Percentiles rank a stretch among this genome's conserved stretches.
Evolutionary conservation across 176 grass and related monocot species (phyloP).

Genomic region (Urochloa ruziziensis): DNA sequence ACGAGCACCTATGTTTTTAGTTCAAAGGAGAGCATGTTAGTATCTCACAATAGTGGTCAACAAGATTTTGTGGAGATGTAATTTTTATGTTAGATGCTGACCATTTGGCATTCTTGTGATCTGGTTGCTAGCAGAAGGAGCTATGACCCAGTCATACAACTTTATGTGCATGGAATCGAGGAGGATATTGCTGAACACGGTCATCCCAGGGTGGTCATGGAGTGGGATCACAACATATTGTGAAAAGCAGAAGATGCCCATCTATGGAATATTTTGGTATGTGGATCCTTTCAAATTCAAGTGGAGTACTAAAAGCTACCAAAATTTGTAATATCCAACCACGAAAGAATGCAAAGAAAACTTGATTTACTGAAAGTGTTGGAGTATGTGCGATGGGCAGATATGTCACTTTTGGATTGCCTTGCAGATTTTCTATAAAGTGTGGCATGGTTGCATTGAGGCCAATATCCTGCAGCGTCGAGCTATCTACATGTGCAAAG

Average conservation of each 20-base stretch:
- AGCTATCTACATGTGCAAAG: constrained; percentile 30
- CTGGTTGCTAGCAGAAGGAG: not conserved
- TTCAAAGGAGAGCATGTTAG: not conserved
- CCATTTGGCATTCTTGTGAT: not conserved
- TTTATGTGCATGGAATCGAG: constrained; percentile 68
- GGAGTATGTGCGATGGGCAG: constrained; percentile 39
- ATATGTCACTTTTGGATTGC: constrained; percentile 46
- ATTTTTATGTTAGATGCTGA: not conserved
- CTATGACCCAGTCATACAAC: constrained; percentile 59
- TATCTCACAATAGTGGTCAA: not conserved
- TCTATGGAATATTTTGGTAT: constrained; percentile 7
- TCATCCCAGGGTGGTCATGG: constrained; percentile 80
- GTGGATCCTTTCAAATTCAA: not conserved
- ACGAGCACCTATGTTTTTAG: constrained; percentile 19
- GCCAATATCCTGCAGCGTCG: constrained; percentile 47
- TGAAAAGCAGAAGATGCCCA: constrained; percentile 67
- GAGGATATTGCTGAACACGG: constrained; percentile 78
- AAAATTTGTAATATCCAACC: not conserved
- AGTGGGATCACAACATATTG: constrained; percentile 60
- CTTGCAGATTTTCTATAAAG: constrained; percentile 26
- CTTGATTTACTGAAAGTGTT: constrained; percentile 39
- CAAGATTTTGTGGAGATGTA: not conserved
- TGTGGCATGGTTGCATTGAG: constrained; percentile 39
- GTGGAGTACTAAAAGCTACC: not conserved
- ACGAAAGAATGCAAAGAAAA: not conserved